Conservation (phyloP, 2,329 filamentous ascomycete genomes). For the Cryphonectria japonica region DNA sequence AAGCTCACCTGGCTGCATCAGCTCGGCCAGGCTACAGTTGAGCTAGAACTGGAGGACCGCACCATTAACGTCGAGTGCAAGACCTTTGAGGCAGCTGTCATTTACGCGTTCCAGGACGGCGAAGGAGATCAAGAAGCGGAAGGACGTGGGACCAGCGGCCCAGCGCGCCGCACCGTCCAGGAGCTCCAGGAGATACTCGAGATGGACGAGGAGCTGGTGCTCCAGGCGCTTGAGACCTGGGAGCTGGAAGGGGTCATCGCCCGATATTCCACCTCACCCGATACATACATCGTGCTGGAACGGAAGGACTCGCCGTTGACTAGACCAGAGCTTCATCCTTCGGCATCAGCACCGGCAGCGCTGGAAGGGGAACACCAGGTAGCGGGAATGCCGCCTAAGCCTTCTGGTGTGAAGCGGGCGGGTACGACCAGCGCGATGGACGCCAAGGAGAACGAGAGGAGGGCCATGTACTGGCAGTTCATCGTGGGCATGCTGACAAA, state of each 20-base stretch:
- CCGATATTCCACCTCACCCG: conserved; percentile 47
- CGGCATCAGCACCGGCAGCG: conserved; percentile 28
- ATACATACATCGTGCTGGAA: conserved; percentile 71
- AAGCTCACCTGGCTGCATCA: conserved; percentile 89
- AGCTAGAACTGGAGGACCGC: conserved; percentile 82
- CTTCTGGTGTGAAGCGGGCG: conserved; percentile 31
- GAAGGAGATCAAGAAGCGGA: conserved; percentile 34
- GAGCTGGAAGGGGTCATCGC: conserved; percentile 68
- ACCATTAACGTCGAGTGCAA: conserved; percentile 72
- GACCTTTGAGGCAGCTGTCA: conserved; percentile 86
- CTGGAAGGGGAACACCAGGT: conserved; percentile 28
- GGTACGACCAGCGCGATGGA: conserved; percentile 51
- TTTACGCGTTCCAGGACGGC: conserved; percentile 73
- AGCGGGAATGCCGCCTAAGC: conserved; percentile 29
- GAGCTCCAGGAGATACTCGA: conserved; percentile 60
- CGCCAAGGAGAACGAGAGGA: conserved; percentile 64
- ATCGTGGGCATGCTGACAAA: conserved; percentile 96
- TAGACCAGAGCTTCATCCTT: conserved; percentile 27
- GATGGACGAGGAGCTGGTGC: conserved; percentile 75
- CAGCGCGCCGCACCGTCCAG: conserved; percentile 51
- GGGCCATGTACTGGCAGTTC: conserved; percentile 82
- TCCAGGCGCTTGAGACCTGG: conserved; percentile 73
- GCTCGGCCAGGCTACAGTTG: conserved; percentile 78
- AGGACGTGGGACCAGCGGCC: conserved; percentile 34
- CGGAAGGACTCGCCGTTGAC: conserved; percentile 32